These are phyloP conservation scores for Acer negundo DNA, from an alignment of 345 rosid genomes.

Conservation along the genomic window DNA sequence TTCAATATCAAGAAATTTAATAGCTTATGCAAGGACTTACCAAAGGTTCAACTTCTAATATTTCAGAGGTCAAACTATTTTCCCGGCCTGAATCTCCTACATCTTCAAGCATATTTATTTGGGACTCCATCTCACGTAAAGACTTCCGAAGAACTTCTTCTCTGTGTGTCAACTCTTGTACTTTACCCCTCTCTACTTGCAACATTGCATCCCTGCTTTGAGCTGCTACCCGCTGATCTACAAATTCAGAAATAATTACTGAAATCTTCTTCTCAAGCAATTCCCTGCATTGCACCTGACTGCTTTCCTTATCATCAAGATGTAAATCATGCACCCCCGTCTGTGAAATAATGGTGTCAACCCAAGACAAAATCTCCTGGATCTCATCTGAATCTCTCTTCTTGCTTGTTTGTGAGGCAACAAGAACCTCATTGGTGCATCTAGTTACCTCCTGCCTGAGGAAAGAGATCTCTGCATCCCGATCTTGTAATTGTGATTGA, in stretches of 20 bases:
- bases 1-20: conserved; percentile 7
- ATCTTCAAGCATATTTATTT: conserved; percentile 53
- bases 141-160: conserved; percentile 67
- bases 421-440: conserved; percentile 86
- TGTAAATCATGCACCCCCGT: conserved; percentile 42
- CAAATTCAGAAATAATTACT: conserved; percentile 59
- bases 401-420: conserved; percentile 60
- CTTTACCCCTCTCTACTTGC: conserved; percentile 70
- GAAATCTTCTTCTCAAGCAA: conserved; percentile 54
- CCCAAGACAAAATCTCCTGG: conserved; percentile 58
- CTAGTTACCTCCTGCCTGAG: conserved; percentile 96
- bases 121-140: conserved; percentile 67
- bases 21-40: conserved; percentile 46
- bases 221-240: conserved; percentile 50
- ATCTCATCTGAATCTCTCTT: conserved; percentile 62
- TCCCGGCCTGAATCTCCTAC: conserved; percentile 40
- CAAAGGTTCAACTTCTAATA: conserved; percentile 86
- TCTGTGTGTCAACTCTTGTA: conserved; percentile 62
- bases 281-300: conserved; percentile 56
- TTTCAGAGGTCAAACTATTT: conserved; percentile 52
- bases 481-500: conserved; percentile 81
- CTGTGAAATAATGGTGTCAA: conserved; percentile 54
- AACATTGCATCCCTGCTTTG: conserved; percentile 63
- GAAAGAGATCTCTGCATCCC: conserved; percentile 89
- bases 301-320: conserved; percentile 36